Base-by-base conservation (phyloP, 2,329 filamentous ascomycete genomes). In the Trichoderma koningii region DNA sequence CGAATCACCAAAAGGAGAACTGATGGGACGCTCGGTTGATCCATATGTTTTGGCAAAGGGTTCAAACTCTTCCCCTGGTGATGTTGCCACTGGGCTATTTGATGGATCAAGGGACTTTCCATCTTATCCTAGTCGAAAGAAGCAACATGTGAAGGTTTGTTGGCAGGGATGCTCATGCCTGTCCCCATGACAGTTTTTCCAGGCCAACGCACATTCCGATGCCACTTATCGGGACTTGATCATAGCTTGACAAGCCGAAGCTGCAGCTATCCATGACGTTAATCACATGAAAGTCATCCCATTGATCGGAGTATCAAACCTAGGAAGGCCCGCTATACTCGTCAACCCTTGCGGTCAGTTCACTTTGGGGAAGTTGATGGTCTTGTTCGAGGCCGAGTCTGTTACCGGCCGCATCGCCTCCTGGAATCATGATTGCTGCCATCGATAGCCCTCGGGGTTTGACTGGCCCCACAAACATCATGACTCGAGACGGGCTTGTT, bases 401-500 rank as follows among this genome's bases (percentile, higher is more conserved):
- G 19, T 45, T 19, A 9, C 55, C 7, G 41, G 26, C 15, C 15
- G 14, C n/a, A 45, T 26, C 48, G 38, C 52, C 57, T 62, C 47
- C 57, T 52, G 48, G 48, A 12, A 62, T 44, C 34, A 17, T 51
- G 21, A 60, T 26, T 50, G 17, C 45, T 51, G 48, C 14, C 38
- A 34, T 52, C 5, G 15, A 21, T 5, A 52, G 23, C 48, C 14
- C 23, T 62, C 19, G 38, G 21, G 38, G 19, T 34, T 52, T 52
- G 30, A 41, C 38, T 23, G n/a, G 38, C 38, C 48, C 57, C 48
- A 41, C 48, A 21, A 17, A 30, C 34, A 30, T 28, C 38, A 62
- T 53, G 57, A 62, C 57, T 62, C 57, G 57, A 62, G 23, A 45
- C 38, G 23, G 45, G 48, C 23, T 38, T 14, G 34, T 38, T 38